phyloP scores from a whole-genome alignment of 1,139 yeast genomes.

The Zygoascus sp. region DNA sequence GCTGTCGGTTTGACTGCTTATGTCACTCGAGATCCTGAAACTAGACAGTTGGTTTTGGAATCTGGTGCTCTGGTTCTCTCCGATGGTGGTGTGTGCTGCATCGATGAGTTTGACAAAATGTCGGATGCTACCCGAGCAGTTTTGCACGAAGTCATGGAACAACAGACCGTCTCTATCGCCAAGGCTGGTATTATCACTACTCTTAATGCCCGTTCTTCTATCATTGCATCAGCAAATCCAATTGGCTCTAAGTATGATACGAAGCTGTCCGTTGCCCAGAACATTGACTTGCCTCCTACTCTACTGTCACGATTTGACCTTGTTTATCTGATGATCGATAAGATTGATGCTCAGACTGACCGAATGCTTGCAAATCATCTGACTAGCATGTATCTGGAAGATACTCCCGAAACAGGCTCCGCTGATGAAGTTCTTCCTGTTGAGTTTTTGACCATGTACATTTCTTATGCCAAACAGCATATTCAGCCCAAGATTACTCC shows the following conservation, averaged over 20 bases:
- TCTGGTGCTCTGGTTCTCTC: constrained; percentile 95
- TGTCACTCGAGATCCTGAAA: constrained; percentile 88
- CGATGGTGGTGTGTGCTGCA: constrained; percentile 98
- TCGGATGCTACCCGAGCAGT: constrained; percentile 91
- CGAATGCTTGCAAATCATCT: constrained; percentile 84
- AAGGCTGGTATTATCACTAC: constrained; percentile 98
- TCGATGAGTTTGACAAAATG: constrained; percentile 98
- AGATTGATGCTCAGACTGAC: constrained; percentile 82
- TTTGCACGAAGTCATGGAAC: constrained; percentile 98
- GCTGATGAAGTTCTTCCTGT: constrained; percentile 68
- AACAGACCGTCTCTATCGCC: constrained; percentile 95
- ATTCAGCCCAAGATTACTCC: constrained; percentile 70
- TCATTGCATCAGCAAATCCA: constrained; percentile 97
- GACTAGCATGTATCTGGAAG: constrained; percentile 89
- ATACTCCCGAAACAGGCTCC: constrained; percentile 70
- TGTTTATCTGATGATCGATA: constrained; percentile 86
- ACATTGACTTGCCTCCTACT: constrained; percentile 96
- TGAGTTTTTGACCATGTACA: constrained; percentile 80
- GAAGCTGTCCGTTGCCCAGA: constrained; percentile 84
- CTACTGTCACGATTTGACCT: constrained; percentile 89
- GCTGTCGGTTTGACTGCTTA: constrained; percentile 99
- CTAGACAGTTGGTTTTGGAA: constrained; percentile 87
- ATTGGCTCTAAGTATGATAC: constrained; percentile 94
- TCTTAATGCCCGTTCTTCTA: constrained; percentile 90
- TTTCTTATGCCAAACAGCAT: constrained; percentile 87